Percentiles rank a stretch among this genome's conserved stretches.
Conservation (phyloP, 768 basidiomycete species). For the Tulasnella sp. region DNA sequence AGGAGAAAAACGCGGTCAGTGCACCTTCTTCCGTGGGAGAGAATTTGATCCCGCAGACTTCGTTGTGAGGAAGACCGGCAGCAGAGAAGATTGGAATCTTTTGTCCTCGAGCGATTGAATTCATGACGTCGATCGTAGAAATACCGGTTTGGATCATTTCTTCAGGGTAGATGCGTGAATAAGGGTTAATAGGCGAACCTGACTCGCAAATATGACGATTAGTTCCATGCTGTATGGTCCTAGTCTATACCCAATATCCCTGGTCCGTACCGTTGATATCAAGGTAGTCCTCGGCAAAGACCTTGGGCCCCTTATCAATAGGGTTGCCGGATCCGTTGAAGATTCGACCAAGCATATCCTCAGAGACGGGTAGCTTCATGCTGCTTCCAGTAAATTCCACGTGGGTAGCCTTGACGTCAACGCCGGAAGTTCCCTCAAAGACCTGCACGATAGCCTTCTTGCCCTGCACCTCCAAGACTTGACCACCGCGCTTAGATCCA, state of each 20-base stretch:
- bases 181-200: constrained; percentile 98
- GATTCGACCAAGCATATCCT: constrained; percentile 98
- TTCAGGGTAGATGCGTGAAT: constrained; percentile 97
- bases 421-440: constrained; percentile 95
- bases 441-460: constrained; percentile 99
- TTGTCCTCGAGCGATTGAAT: constrained; percentile 98
- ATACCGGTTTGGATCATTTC: constrained; percentile 99
- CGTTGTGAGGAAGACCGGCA: constrained; percentile 97
- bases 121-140: constrained; percentile 96
- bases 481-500: constrained; percentile 90
- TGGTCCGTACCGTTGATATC: constrained; percentile 87
- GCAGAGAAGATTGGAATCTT: constrained; percentile 99
- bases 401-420: constrained; percentile 95
- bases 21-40: neutral
- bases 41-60: constrained; percentile 49
- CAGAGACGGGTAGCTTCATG: constrained; percentile 98
- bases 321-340: constrained; percentile 99
- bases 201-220: constrained; percentile 13
- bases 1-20: constrained; percentile 27
- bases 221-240: neutral
- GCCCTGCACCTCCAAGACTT: constrained; percentile 96
- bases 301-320: constrained; percentile 97
- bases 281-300: constrained; percentile 98
- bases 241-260: constrained; percentile 27
- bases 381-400: constrained; percentile 97